Conservation (phyloP, 371 early-diverging fungal genomes). For the Neoconidiobolus thromboides region DNA sequence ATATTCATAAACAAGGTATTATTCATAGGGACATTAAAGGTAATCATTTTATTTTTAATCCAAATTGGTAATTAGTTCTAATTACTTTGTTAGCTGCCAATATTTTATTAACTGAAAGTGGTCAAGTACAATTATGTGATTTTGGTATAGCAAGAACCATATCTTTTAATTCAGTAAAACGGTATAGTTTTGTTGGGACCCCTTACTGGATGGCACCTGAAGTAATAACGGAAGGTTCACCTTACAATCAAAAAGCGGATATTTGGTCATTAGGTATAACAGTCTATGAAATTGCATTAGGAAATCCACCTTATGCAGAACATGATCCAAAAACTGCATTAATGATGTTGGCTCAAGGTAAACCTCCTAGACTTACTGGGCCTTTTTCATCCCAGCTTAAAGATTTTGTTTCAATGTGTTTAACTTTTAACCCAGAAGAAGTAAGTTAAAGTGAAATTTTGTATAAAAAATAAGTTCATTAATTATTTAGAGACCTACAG, state of each 20-base stretch:
- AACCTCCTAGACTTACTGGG: constrained; percentile 54
- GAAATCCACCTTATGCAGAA: constrained; percentile 85
- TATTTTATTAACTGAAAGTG: constrained; percentile 74
- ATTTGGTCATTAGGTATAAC: constrained; percentile 94
- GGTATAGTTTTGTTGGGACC: constrained; percentile 79
- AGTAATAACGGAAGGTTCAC: constrained; percentile 59
- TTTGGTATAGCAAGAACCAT: constrained; percentile 68
- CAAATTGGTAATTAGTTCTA: background rate
- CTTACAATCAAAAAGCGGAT: constrained; percentile 65
- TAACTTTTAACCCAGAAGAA: constrained; percentile 72
- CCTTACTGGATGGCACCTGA: constrained; percentile 90
- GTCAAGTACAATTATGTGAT: constrained; percentile 88
- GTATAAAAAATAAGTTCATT: no score
- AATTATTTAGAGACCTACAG: constrained; percentile 2
- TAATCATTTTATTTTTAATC: constrained; percentile 10
- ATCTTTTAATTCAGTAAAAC: constrained; percentile 42
- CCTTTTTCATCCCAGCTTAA: constrained; percentile 52
- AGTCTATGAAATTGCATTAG: constrained; percentile 85
- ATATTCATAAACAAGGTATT: constrained; percentile 82
- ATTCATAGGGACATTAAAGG: constrained; percentile 97
- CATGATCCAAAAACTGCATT: constrained; percentile 82
- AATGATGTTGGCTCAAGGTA: constrained; percentile 56
- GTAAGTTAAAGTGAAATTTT: constrained; percentile 10
- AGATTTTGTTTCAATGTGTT: constrained; percentile 75
- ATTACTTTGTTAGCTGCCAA: constrained; percentile 50